These are phyloP conservation scores for Gastrolobium villosum DNA, from an alignment of 306 rosid species.

Conservation along the genomic window DNA sequence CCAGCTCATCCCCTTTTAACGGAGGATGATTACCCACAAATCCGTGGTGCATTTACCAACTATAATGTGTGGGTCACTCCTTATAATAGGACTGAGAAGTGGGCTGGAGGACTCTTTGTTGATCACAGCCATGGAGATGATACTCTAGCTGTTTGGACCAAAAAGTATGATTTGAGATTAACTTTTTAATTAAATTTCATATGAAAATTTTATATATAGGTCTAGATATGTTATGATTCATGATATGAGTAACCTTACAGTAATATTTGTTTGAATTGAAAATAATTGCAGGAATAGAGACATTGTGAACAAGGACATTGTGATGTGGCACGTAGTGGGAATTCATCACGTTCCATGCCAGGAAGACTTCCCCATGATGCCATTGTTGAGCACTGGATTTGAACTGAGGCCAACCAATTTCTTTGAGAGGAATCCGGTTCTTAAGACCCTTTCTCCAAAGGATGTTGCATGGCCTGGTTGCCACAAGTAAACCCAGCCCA, in stretches of 20 bases:
- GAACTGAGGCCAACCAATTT: conserved; percentile 69
- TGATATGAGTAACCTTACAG: neutral
- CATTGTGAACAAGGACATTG: conserved; percentile 57
- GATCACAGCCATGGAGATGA: conserved; percentile 60
- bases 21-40: conserved; percentile 58
- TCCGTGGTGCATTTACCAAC: conserved; percentile 58
- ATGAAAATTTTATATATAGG: neutral
- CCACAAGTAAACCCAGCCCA: neutral
- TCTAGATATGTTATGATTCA: neutral
- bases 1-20: conserved; percentile 45
- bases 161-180: neutral
- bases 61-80: conserved; percentile 56
- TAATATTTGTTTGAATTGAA: neutral
- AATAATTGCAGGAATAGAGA: conserved; percentile 53
- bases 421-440: conserved; percentile 66
- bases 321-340: conserved; percentile 71
- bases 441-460: conserved; percentile 46
- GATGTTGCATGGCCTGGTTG: conserved; percentile 32
- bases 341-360: conserved; percentile 77
- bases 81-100: conserved; percentile 57
- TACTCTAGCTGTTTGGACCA: conserved; percentile 52
- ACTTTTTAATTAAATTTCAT: neutral
- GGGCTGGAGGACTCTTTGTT: conserved; percentile 51
- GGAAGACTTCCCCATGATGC: conserved; percentile 76
- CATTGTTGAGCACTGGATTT: conserved; percentile 47